phyloP scores from a whole-genome alignment of 2,329 filamentous ascomycete genomes.

The Neodidymelliopsis sp. region DNA sequence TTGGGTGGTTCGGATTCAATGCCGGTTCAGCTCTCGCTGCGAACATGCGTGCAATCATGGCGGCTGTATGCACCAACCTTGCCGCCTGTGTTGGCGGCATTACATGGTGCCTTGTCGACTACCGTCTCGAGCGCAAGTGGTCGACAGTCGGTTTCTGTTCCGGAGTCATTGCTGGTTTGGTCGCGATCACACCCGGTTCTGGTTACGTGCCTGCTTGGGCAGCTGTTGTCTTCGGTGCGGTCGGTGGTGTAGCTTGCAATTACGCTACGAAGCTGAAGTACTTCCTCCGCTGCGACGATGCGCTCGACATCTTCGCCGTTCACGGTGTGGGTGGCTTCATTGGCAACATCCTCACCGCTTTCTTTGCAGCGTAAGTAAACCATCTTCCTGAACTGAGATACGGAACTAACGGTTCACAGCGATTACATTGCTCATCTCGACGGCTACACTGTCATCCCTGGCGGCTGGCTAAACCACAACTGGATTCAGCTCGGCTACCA shows the following conservation, averaged over 20 bases:
- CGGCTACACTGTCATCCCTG: slow-evolving; percentile 69
- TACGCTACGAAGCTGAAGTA: slow-evolving; percentile 94
- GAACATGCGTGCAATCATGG: slow-evolving; percentile 86
- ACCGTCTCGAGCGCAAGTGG: slow-evolving; percentile 88
- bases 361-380: slow-evolving; percentile 74
- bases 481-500: slow-evolving; percentile 87
- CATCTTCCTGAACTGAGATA: too few relatives aligned
- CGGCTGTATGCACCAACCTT: slow-evolving; percentile 84
- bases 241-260: slow-evolving; percentile 81
- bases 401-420: slow-evolving; percentile 37
- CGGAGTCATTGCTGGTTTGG: slow-evolving; percentile 84
- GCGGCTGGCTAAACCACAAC: slow-evolving; percentile 84
- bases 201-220: slow-evolving; percentile 87
- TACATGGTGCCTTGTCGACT: slow-evolving; percentile 89
- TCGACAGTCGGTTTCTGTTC: slow-evolving; percentile 94
- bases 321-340: slow-evolving; percentile 67
- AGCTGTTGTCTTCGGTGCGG: slow-evolving; percentile 78
- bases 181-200: slow-evolving; percentile 87
- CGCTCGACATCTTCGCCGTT: slow-evolving; percentile 76
- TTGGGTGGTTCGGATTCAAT: slow-evolving; percentile 96
- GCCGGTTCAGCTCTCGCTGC: slow-evolving; percentile 82
- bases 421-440: slow-evolving; percentile 86
- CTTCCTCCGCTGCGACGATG: slow-evolving; percentile 79
- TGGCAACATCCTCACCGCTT: slow-evolving; percentile 67
- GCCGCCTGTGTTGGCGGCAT: slow-evolving; percentile 85